Conservation (phyloP, 2,329 filamentous ascomycete species). For the Penicillium sp. region DNA sequence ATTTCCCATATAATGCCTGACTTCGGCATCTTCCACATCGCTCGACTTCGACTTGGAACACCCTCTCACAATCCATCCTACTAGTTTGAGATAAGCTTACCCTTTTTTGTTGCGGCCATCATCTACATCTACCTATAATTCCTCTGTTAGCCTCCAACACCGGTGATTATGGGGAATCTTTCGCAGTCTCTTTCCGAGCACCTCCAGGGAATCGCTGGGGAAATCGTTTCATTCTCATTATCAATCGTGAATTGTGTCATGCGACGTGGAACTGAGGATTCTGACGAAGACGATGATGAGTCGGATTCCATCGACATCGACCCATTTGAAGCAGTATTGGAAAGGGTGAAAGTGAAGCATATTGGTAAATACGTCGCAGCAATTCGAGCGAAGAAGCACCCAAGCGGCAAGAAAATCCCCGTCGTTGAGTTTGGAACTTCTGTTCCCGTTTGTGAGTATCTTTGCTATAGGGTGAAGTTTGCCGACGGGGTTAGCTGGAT, state of each 20-base stretch:
- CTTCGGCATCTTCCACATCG: neutral
- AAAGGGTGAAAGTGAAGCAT: neutral
- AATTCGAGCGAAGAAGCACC: neutral
- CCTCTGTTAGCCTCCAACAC: neutral
- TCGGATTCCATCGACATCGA: neutral
- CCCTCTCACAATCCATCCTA: neutral
- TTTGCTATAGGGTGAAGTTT: neutral
- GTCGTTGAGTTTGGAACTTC: neutral
- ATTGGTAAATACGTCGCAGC: neutral
- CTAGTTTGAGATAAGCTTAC: neutral
- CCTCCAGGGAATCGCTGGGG: neutral
- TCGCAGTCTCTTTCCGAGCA: neutral
- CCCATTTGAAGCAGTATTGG: neutral
- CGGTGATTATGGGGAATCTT: neutral
- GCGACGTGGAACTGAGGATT: neutral
- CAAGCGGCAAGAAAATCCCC: neutral
- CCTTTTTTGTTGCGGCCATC: neutral
- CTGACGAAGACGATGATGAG: neutral
- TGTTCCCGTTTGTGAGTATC: neutral
- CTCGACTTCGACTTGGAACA: neutral
- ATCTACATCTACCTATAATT: neutral
- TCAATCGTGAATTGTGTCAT: neutral
- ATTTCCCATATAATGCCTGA: neutral
- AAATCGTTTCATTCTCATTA: neutral
- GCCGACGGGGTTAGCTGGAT: slow-evolving; percentile 3